Conservation (phyloP, 2,329 filamentous ascomycete species). For the Fusarium sororula region DNA sequence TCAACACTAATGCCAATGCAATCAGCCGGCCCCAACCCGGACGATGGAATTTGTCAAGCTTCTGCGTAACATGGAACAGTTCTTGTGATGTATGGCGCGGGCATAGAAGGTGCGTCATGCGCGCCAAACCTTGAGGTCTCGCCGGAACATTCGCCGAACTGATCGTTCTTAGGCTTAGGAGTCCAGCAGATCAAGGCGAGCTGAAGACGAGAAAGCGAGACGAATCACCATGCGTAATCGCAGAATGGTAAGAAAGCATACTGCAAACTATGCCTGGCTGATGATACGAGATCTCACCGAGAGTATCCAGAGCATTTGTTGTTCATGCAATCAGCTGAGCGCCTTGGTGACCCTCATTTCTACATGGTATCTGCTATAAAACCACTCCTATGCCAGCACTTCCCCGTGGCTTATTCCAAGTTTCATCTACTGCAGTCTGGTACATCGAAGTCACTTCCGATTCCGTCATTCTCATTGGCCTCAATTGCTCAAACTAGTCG, state of each 20-base stretch:
- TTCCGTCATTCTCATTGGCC: slow-evolving; percentile 11
- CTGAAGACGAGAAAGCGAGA: neutral
- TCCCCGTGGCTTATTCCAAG: neutral
- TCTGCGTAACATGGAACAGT: slow-evolving; percentile 13
- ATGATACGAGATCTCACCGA: neutral
- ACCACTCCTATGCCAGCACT: neutral
- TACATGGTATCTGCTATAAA: neutral
- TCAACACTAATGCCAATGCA: neutral
- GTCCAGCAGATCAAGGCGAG: neutral
- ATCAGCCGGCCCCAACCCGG: neutral
- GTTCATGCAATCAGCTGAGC: neutral
- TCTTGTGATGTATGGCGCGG: neutral
- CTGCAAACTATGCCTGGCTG: neutral
- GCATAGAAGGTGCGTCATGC: slow-evolving; percentile 31
- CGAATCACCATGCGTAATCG: neutral
- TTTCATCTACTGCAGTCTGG: neutral
- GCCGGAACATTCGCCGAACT: neutral
- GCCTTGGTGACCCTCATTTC: neutral
- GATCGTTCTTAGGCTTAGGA: neutral
- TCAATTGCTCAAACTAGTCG: neutral
- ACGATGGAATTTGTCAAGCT: slow-evolving; percentile 18
- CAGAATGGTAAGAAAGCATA: neutral
- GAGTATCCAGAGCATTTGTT: neutral
- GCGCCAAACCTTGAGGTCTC: slow-evolving; percentile 18
- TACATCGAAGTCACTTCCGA: neutral